Conservation (phyloP, 2,329 filamentous ascomycete genomes). For the Hypoxylon sp. region DNA sequence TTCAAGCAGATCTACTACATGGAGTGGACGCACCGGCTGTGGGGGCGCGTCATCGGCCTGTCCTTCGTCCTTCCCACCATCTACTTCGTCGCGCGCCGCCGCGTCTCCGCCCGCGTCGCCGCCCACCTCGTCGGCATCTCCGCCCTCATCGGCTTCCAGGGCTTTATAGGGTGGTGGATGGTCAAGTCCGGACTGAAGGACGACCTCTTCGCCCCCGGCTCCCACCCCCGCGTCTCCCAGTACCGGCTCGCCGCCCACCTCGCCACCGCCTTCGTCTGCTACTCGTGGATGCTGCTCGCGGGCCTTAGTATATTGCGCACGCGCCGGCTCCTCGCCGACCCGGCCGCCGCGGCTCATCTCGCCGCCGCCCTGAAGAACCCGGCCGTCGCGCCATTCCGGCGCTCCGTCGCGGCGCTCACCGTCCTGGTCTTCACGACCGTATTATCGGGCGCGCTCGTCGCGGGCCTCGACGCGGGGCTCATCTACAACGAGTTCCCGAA, state of each 20-base stretch:
- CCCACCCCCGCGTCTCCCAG: conserved; percentile 92
- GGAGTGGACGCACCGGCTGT: conserved; percentile 97
- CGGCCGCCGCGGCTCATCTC: conserved; percentile 69
- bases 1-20: conserved; percentile 99
- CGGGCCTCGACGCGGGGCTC: conserved; percentile 92
- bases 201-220: conserved; percentile 91
- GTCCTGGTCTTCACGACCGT: conserved; percentile 87
- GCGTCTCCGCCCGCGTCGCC: conserved; percentile 83
- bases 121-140: conserved; percentile 84
- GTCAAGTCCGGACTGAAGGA: conserved; percentile 96
- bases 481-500: conserved; percentile 99
- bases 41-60: conserved; percentile 91
- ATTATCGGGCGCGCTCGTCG: conserved; percentile 93
- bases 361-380: conserved; percentile 74
- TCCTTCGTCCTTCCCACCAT: conserved; percentile 88
- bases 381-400: conserved; percentile 77
- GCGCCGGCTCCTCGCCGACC: conserved; percentile 75
- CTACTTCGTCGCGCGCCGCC: conserved; percentile 86
- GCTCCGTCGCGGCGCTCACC: conserved; percentile 76
- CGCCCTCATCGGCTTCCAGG: conserved; percentile 91
- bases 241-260: conserved; percentile 93
- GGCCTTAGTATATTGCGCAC: conserved; percentile 86
- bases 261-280: conserved; percentile 90
- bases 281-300: conserved; percentile 92
- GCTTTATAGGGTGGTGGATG: conserved; percentile 99